Evolutionary conservation across 2,329 filamentous ascomycete species (phyloP), one percentile per base, ranked within the genome.

Genomic region (Aspergillus niger): DNA sequence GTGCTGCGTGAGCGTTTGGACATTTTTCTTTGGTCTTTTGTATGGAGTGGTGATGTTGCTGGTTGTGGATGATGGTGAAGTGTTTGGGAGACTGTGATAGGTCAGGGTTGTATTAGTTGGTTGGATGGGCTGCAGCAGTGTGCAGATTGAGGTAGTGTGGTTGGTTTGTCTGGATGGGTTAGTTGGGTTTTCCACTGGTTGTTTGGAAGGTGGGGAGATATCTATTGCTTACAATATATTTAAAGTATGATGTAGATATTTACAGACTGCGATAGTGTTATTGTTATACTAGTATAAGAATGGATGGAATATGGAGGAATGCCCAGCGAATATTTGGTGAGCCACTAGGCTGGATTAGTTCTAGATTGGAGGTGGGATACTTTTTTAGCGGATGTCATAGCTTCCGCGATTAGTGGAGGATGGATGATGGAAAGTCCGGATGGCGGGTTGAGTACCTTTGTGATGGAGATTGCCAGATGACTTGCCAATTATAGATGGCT

Each of bases 1-100:
- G 17, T 36, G 53, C 80, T 77, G 74, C 84, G 80, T 75, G 82
- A 80, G 73, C 86, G 86, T 76, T 89, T 89, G 68, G 80, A 79
- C 86, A 88, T 89, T 51, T 36, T 36, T 11, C 32, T 8, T 30
- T 36, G 1, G 28, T 36, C 32, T 36, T 36, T 36, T 36, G 32
- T 13, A 36, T 36, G 32, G 11, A 13, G 32, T 36, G 30, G 11
- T 36, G 32, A 5, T 36, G 32, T 36, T 36, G 32, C 32, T 36
- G 36, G 55, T 52, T 63, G 61, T 56, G 51, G 32, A 36, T 53
- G 39, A 39, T 54, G 56, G 32, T 28, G 44, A 41, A 17, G 36
- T 28, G 26, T n/a, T 17, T 52, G 7, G 32, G 20, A 47, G n/a
- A 24, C 20, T 13, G 24, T 55, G 59, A 62, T 59, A 62, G 51